Conservation (phyloP, 441 rosid species). For the Populus hybrid region DNA sequence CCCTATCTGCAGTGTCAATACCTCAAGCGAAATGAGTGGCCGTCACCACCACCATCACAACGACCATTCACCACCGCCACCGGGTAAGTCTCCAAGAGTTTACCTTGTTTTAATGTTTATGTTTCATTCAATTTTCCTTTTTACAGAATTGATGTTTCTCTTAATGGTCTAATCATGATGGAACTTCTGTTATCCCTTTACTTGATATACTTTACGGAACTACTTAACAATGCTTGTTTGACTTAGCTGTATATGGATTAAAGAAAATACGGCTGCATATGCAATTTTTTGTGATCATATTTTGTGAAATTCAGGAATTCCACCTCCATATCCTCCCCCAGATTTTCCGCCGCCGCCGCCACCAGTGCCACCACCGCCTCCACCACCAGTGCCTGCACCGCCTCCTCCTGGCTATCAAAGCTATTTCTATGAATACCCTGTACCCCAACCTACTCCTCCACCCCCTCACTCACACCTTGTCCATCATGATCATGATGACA, state of each 20-base stretch:
- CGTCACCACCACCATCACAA: neutral
- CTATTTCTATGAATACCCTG: conserved; percentile 29
- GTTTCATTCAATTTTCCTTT: neutral
- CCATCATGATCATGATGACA: conserved; percentile 3
- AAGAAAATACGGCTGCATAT: neutral
- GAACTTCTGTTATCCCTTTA: neutral
- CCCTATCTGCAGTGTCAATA: neutral
- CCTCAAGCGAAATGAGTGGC: neutral
- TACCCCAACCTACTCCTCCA: conserved; percentile 25
- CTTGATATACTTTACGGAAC: neutral
- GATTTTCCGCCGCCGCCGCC: conserved; percentile 14
- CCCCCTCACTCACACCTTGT: conserved; percentile 15
- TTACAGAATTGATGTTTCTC: neutral
- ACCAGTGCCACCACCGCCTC: conserved; percentile 15
- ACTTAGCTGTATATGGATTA: neutral
- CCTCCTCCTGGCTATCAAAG: conserved; percentile 44
- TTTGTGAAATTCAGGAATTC: conserved; percentile 26
- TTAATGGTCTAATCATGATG: neutral
- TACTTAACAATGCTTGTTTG: neutral
- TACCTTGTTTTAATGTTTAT: neutral
- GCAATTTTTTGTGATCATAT: neutral
- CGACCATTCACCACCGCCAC: neutral
- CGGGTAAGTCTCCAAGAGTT: neutral
- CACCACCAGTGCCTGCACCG: conserved; percentile 18
- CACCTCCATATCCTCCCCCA: conserved; percentile 22